Evolutionary conservation across 1,139 yeast genomes (phyloP).

Genomic region (Suhomyces wounanorum): DNA sequence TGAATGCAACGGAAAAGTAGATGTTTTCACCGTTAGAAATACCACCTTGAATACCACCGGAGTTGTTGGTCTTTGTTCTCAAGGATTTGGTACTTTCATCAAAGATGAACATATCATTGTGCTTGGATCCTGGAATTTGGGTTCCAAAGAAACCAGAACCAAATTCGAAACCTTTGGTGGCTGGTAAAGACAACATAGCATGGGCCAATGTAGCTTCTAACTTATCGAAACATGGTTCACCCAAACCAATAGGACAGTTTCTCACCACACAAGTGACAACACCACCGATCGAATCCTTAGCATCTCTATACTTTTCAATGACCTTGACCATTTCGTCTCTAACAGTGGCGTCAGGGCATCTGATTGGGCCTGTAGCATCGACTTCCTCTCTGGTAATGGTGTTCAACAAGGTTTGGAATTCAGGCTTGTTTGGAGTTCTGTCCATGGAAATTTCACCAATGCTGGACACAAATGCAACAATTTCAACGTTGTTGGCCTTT

Average conservation of each 20-base stretch:
- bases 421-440: conserved; percentile 65
- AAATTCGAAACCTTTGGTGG: conserved; percentile 95
- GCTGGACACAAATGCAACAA: conserved; percentile 92
- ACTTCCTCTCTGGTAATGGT: conserved; percentile 86
- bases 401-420: conserved; percentile 65
- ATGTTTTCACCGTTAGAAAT: conserved; percentile 94
- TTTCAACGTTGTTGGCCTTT: conserved; percentile 81
- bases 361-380: conserved; percentile 83
- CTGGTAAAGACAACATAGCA: conserved; percentile 97
- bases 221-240: conserved; percentile 97
- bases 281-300: conserved; percentile 94
- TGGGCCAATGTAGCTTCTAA: conserved; percentile 93
- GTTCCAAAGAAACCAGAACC: conserved; percentile 96
- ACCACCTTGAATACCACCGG: conserved; percentile 99
- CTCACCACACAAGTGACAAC: conserved; percentile 96
- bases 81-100: conserved; percentile 58
- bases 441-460: conserved; percentile 81
- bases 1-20: conserved; percentile 93
- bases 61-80: conserved; percentile 85
- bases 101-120: conserved; percentile 80
- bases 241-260: conserved; percentile 90
- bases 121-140: conserved; percentile 86
- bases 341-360: conserved; percentile 82
- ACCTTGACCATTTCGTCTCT: conserved; percentile 82
- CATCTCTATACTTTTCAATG: conserved; percentile 83